phyloP scores from a whole-genome alignment of 2,329 filamentous ascomycete genomes.

The Xylaria multiplex region DNA sequence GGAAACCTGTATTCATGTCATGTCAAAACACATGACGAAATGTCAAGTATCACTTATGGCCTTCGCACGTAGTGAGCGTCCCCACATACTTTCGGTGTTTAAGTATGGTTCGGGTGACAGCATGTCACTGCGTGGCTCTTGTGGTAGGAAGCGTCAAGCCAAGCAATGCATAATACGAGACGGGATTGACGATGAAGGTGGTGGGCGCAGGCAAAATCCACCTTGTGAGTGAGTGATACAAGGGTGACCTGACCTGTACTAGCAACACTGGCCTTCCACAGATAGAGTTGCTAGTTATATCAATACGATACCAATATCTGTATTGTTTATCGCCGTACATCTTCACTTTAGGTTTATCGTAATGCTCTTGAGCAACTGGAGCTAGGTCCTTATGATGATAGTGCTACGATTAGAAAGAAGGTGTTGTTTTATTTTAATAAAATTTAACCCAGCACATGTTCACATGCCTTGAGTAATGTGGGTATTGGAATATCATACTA shows the following conservation, averaged over 20 bases:
- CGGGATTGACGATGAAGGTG: slow-evolving; percentile 11
- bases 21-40: slow-evolving; percentile 8
- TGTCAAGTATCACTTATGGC: slow-evolving; percentile 17
- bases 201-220: neutral
- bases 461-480: no score
- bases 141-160: slow-evolving; percentile 21
- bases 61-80: slow-evolving; percentile 19
- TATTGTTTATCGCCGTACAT: slow-evolving; percentile 5
- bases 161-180: slow-evolving; percentile 18
- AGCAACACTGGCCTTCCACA: slow-evolving; percentile 32
- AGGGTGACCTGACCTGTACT: slow-evolving; percentile 14
- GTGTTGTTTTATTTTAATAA: no score
- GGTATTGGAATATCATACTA: no score
- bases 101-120: slow-evolving; percentile 21
- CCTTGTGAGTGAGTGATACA: slow-evolving; percentile 22
- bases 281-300: slow-evolving; percentile 31
- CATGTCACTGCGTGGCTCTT: slow-evolving; percentile 11
- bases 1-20: slow-evolving; percentile 11
- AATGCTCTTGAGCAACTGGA: neutral
- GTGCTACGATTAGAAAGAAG: no score
- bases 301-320: slow-evolving; percentile 23
- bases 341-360: neutral
- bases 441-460: no score
- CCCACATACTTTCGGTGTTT: slow-evolving; percentile 28
- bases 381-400: neutral